Evolutionary conservation across 2,329 filamentous ascomycete species (phyloP).

Genomic region (Fusarium fracticaudum): DNA sequence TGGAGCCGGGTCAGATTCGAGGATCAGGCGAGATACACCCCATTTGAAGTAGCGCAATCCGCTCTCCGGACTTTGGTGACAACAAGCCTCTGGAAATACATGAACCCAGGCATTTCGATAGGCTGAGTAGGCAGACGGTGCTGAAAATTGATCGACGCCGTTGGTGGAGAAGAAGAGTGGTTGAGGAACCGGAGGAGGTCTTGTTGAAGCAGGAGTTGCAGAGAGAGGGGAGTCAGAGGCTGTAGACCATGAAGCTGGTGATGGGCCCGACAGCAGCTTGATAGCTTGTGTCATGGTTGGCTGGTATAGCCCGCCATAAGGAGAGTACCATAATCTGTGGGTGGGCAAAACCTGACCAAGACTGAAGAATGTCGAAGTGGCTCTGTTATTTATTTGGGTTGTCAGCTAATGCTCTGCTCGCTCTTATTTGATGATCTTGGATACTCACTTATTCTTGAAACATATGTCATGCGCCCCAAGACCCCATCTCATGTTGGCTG

Average conservation of each 20-base stretch:
- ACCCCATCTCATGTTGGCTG: constrained; percentile 84
- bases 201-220: background rate
- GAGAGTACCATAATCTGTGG: constrained; percentile 81
- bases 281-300: constrained; percentile 88
- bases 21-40: constrained; percentile 90
- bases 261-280: constrained; percentile 74
- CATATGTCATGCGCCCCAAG: constrained; percentile 96
- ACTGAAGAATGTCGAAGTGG: constrained; percentile 81
- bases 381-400: constrained; percentile 54
- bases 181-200: constrained; percentile 26
- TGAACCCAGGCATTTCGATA: constrained; percentile 88
- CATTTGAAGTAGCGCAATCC: constrained; percentile 98
- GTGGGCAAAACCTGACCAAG: constrained; percentile 91
- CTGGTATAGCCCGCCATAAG: constrained; percentile 86
- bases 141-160: constrained; percentile 70
- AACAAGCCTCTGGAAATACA: constrained; percentile 94
- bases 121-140: constrained; percentile 75
- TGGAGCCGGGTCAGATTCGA: constrained; percentile 87
- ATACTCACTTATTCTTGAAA: constrained; percentile 80
- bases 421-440: background rate
- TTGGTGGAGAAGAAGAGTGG: constrained; percentile 71
- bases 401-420: background rate
- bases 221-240: constrained; percentile 19
- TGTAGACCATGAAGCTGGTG: constrained; percentile 34
- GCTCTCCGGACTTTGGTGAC: constrained; percentile 83